These are phyloP conservation scores for Trametes cubensis DNA, from an alignment of 768 basidiomycete genomes.

Conservation along the genomic window DNA sequence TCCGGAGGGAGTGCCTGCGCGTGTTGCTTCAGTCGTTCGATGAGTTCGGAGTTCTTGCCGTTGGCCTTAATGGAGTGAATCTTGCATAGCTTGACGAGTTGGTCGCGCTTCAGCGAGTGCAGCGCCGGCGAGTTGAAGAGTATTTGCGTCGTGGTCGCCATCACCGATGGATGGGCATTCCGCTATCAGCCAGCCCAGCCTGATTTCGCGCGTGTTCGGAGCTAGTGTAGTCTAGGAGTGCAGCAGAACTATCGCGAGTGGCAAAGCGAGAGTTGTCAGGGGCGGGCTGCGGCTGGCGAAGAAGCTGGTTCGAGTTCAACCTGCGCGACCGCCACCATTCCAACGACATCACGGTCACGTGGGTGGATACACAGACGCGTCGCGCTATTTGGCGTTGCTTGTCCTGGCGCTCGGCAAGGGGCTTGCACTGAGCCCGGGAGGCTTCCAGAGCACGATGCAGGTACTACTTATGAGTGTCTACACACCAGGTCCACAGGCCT, in stretches of 20 bases:
- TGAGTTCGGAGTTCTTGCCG: conserved; percentile 78
- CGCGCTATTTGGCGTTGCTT: conserved; percentile 10
- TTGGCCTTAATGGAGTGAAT: conserved; percentile 76
- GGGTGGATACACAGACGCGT: conserved; percentile 8
- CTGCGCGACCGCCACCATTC: conserved; percentile 14
- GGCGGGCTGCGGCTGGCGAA: background rate
- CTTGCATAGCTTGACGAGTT: conserved; percentile 85
- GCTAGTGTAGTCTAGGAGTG: background rate
- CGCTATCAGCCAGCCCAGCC: background rate
- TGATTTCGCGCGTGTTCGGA: no score
- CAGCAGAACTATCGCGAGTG: background rate
- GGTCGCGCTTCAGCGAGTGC: conserved; percentile 81
- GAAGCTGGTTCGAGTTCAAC: conserved; percentile 10
- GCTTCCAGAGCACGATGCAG: no score
- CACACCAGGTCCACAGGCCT: no score
- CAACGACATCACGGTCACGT: conserved; percentile 17
- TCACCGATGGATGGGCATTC: conserved; percentile 28
- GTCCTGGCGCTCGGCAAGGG: background rate
- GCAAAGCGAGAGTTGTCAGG: background rate
- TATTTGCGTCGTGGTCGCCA: conserved; percentile 78
- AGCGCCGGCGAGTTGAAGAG: conserved; percentile 84
- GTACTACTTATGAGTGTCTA: no score
- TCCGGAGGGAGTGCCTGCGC: conserved; percentile 64
- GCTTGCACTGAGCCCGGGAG: no score
- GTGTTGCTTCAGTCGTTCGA: conserved; percentile 68